phyloP scores from a whole-genome alignment of 2,329 filamentous ascomycete species.

The Pestalotiopsis sp. region DNA sequence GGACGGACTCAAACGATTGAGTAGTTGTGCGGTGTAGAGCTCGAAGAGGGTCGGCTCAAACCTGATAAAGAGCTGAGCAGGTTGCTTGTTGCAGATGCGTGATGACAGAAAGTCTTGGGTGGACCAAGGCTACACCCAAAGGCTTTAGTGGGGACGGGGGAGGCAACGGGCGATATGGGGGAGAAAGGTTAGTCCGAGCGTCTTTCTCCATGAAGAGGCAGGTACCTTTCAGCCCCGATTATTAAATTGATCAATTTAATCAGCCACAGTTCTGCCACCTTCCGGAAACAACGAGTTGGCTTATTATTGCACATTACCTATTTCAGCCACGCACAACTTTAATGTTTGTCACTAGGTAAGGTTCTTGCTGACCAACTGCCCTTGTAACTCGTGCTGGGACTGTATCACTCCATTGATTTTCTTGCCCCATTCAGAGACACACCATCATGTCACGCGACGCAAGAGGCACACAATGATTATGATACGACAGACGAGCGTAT shows the following conservation, averaged over 20 bases:
- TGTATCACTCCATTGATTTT: too few species aligned
- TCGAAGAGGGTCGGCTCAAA: not conserved
- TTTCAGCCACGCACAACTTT: too few species aligned
- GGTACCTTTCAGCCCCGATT: too few species aligned
- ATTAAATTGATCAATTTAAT: too few species aligned
- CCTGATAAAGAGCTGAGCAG: constrained; percentile 4
- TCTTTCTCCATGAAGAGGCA: not conserved
- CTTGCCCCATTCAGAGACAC: too few species aligned
- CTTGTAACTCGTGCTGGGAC: too few species aligned
- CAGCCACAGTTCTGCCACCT: constrained; percentile 8
- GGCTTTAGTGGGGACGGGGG: not conserved
- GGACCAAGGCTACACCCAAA: not conserved
- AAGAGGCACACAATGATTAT: too few species aligned
- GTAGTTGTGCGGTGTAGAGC: not conserved
- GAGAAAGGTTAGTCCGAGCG: constrained; percentile 7
- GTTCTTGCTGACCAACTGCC: too few species aligned
- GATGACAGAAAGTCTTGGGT: constrained; percentile 12
- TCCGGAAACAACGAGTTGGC: not conserved
- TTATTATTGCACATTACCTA: too few species aligned
- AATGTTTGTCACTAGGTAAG: too few species aligned
- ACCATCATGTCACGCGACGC: too few species aligned
- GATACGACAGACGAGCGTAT: too few species aligned
- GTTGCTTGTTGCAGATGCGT: constrained; percentile 7
- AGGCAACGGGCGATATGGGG: not conserved
- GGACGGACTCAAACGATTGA: not conserved